Evolutionary conservation across 495 filamentous ascomycete species (phyloP), one percentile per base, ranked within the genome.

Genomic region (Aspergillus baeticus): DNA sequence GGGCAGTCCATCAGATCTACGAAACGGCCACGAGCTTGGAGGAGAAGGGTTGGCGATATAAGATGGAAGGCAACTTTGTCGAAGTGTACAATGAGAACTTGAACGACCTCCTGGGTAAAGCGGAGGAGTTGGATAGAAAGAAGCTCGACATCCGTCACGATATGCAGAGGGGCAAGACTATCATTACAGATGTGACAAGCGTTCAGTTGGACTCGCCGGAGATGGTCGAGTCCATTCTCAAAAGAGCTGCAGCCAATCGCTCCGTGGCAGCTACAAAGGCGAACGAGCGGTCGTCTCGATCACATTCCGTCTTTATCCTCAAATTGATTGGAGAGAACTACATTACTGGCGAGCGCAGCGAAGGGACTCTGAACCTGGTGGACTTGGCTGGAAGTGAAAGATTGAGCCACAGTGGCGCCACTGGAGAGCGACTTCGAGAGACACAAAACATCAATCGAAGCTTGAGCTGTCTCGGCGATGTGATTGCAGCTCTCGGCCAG

Each of bases 1-100:
- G 88, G 2, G 91, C 94, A 1, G 91, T 95, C 1, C 84, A 90
- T 57, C 90, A 96, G 72, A 96, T 99, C 56, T 96, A 96, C 67
- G 83, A 90, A 42, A 92, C 89, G 5, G 89, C 94, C 21, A 86
- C 83, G 57, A 73, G 84, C 36, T 76, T 99, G 15, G 82, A 89
- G 61, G 90, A 91, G 58, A 96, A 96, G 67, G 94, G 92, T 31
- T 99, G 94, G 94, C 80, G 80, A 29, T 99, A 98, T 67, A 87
- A 81, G 0, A 95, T 99, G 86, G 90, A 92, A 65, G 94, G 95
- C 6, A 89, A 87, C 57, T 99, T 98, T 64, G 85, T 99, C n/a
- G 94, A 99, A 67, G 95, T 99, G 22, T 98, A 99, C 81, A 98
- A 99, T 62, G 94, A 99, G 65, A 91, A 91, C 57, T 78, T 98